Percentiles rank a stretch among this genome's conserved stretches.
phyloP scores from a whole-genome alignment of 2,329 filamentous ascomycete species.

The Trichoderma lentiforme region DNA sequence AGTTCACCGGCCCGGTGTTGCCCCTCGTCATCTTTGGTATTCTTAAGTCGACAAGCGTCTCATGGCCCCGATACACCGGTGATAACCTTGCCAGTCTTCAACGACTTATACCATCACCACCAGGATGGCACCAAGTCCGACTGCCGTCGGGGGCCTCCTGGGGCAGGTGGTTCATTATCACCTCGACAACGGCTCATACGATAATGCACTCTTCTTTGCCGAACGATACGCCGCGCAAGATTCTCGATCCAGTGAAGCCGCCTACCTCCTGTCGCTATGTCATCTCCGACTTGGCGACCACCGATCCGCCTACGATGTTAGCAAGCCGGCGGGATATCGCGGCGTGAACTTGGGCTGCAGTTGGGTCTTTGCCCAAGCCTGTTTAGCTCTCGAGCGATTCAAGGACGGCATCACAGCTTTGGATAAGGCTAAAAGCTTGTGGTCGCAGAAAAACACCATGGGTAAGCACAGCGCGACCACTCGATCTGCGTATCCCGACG shows the following conservation, averaged over 20 bases:
- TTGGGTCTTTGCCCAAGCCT: constrained; percentile 89
- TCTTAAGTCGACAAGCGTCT: constrained; percentile 9
- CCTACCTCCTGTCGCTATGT: constrained; percentile 80
- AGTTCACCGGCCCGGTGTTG: background rate
- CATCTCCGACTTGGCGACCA: constrained; percentile 78
- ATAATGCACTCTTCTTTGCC: constrained; percentile 92
- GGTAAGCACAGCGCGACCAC: constrained; percentile 78
- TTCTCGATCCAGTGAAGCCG: constrained; percentile 72
- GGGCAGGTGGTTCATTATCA: constrained; percentile 63
- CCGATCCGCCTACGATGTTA: constrained; percentile 81
- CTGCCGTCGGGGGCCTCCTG: constrained; percentile 50
- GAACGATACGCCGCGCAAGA: constrained; percentile 84
- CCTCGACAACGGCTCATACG: constrained; percentile 83
- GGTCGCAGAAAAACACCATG: constrained; percentile 72
- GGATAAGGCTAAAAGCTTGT: constrained; percentile 75
- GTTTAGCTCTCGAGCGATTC: constrained; percentile 71
- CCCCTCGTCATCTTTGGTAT: background rate
- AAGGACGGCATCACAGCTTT: constrained; percentile 79
- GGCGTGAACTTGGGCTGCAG: constrained; percentile 80
- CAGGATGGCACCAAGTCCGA: constrained; percentile 52
- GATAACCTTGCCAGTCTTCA: constrained; percentile 19
- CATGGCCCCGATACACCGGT: constrained; percentile 30
- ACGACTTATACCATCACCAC: constrained; percentile 21
- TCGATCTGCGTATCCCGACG: constrained; percentile 74
- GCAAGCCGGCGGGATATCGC: constrained; percentile 66